Evolutionary conservation across 2,329 filamentous ascomycete species (phyloP), one percentile per base, ranked within the genome.

Genomic region (Neofusicoccum cordaticola): DNA sequence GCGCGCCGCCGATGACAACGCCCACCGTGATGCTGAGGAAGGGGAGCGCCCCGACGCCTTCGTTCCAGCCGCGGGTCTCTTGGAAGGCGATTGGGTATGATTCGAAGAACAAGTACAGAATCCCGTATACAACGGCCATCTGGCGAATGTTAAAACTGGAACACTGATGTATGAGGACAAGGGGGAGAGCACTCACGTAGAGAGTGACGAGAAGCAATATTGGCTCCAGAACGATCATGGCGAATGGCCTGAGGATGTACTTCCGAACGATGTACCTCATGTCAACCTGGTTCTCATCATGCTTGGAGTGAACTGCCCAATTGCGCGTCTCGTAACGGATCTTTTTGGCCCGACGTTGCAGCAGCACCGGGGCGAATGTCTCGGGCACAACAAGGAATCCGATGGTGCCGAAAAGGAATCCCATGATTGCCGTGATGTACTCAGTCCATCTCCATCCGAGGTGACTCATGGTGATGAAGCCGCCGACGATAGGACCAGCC

Each of bases 401-500:
- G n/a, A 84, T 65, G 2, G 75, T 53, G 2, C 77, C 77, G 66
- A 84, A 78, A 4, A 78, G 69, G 8, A 67, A 67, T 0, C 75
- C 74, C 69, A 83, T 78, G 57, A 87, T 85, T 51, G 83, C 69
- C 0, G 83, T 85, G 27, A 86, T 78, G 77, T 84, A 87, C 9
- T 79, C 80, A 0, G 83, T 86, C 83, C 84, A 86, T 17, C 84
- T 76, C 84, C 85, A 86, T 15, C 83, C 82, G 1, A 86, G 78
- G 67, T 80, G 68, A 6, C 76, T 80, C 45, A 81, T 75, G 0
- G 79, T 80, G 39, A 84, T 78, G 64, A 84, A 85, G 0, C 79
- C 81, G 8, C 83, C 83, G 8, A 82, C 74, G 62, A 86, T 79
- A 2, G 83, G 81, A 0, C 80, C 60, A 12, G 22, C 58, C 2